phyloP scores from a whole-genome alignment of 371 early-diverging fungal species.

The Nematocida sp. region DNA sequence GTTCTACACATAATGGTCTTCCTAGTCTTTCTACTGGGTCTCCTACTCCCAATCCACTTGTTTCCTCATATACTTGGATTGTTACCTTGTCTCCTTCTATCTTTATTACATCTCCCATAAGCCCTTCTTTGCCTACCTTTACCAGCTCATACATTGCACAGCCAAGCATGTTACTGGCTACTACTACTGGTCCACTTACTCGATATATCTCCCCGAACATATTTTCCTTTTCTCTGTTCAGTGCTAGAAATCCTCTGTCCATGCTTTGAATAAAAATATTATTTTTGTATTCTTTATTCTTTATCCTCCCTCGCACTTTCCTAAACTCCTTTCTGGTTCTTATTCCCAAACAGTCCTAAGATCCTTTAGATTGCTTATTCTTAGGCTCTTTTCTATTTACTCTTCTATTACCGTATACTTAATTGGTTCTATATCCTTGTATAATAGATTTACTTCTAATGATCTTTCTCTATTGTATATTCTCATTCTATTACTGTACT shows the following conservation, averaged over 20 bases:
- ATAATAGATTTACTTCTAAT: not conserved
- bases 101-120: constrained; percentile 98
- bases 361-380: too few species aligned
- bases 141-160: constrained; percentile 98
- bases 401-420: not conserved
- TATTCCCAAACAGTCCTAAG: too few species aligned
- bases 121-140: constrained; percentile 89
- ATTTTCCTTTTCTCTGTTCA: constrained; percentile 42
- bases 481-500: not conserved
- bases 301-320: too few species aligned
- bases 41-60: constrained; percentile 86
- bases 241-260: constrained; percentile 17
- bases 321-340: too few species aligned
- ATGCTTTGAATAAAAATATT: constrained; percentile 28
- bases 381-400: too few species aligned
- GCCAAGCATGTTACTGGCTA: constrained; percentile 94
- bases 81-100: constrained; percentile 95
- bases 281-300: not conserved
- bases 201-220: constrained; percentile 70
- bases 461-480: not conserved
- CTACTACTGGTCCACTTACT: constrained; percentile 97
- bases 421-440: not conserved
- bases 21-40: constrained; percentile 94
- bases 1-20: constrained; percentile 93
- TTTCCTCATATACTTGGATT: constrained; percentile 99